Evolutionary conservation across 2,329 filamentous ascomycete genomes (phyloP).

Genomic region (Paramyrothecium roridum): DNA sequence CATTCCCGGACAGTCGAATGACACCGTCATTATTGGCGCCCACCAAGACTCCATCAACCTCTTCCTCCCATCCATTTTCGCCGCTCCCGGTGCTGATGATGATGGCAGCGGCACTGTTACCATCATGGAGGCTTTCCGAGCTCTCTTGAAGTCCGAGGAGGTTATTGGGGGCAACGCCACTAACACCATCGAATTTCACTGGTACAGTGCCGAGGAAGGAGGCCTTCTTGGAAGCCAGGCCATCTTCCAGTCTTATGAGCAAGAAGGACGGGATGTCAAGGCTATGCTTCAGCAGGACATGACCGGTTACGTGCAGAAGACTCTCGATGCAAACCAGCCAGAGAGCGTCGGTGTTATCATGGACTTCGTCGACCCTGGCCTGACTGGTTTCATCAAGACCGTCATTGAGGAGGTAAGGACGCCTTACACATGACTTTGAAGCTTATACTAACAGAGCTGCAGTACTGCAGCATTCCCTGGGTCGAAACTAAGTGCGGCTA

Average conservation of each 20-base stretch:
- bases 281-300: conserved; percentile 99
- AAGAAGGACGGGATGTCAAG: conserved; percentile 71
- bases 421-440: background rate
- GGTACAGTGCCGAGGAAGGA: conserved; percentile 89
- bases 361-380: conserved; percentile 78
- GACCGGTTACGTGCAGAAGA: conserved; percentile 85
- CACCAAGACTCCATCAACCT: conserved; percentile 96
- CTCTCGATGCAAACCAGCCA: conserved; percentile 74
- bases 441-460: conserved; percentile 3
- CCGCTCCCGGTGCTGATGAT: conserved; percentile 91
- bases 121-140: conserved; percentile 85
- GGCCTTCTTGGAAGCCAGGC: conserved; percentile 85
- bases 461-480: conserved; percentile 87
- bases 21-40: conserved; percentile 84
- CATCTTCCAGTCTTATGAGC: conserved; percentile 80
- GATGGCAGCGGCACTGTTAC: conserved; percentile 92
- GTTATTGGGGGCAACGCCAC: conserved; percentile 67
- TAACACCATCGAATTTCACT: conserved; percentile 95
- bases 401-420: conserved; percentile 59
- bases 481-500: conserved; percentile 87
- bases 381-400: conserved; percentile 89
- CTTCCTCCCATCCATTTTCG: conserved; percentile 77
- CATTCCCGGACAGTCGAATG: conserved; percentile 80
- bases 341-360: conserved; percentile 92
- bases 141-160: conserved; percentile 70